These are phyloP conservation scores for Spinacia oleracea DNA, from an alignment of 179 eudicot genomes.

Conservation along the genomic window DNA sequence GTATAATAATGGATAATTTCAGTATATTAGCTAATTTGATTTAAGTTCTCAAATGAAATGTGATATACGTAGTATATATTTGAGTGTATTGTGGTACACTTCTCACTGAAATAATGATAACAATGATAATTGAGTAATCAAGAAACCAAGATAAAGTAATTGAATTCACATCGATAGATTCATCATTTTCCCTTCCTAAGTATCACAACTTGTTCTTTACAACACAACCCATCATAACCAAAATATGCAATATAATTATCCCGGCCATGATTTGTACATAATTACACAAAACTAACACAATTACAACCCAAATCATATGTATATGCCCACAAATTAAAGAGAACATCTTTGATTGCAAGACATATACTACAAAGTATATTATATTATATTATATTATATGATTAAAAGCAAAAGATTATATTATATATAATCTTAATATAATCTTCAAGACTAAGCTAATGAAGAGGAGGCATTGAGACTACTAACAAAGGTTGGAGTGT, in stretches of 20 bases:
- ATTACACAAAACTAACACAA: constrained; percentile 18
- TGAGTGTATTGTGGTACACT: too few relatives aligned
- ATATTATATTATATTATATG: neutral
- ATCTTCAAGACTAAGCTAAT: constrained; percentile 28
- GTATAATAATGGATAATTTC: too few relatives aligned
- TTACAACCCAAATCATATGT: constrained; percentile 13
- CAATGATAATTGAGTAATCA: neutral
- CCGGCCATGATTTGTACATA: constrained; percentile 31
- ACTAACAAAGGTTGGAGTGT: constrained; percentile 30
- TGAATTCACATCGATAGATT: neutral
- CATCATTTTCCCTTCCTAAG: neutral
- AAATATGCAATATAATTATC: constrained; percentile 28
- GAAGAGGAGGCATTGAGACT: constrained; percentile 27
- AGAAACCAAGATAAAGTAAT: neutral
- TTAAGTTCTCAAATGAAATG: too few relatives aligned
- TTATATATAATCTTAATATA: too few relatives aligned
- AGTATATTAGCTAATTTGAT: too few relatives aligned
- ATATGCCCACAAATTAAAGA: constrained; percentile 15
- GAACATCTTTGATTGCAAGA: constrained; percentile 27
- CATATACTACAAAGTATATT: constrained; percentile 1
- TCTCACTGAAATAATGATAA: neutral
- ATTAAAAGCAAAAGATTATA: constrained; percentile 13
- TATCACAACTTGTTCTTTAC: constrained; percentile 13
- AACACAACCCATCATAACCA: constrained; percentile 27
- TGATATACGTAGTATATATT: too few relatives aligned